A percentile compares a stretch with the other conserved stretches of the same genome.
These are phyloP conservation scores for Macrolepiota dolichaula DNA, from an alignment of 768 basidiomycete species.

Conservation along the genomic window DNA sequence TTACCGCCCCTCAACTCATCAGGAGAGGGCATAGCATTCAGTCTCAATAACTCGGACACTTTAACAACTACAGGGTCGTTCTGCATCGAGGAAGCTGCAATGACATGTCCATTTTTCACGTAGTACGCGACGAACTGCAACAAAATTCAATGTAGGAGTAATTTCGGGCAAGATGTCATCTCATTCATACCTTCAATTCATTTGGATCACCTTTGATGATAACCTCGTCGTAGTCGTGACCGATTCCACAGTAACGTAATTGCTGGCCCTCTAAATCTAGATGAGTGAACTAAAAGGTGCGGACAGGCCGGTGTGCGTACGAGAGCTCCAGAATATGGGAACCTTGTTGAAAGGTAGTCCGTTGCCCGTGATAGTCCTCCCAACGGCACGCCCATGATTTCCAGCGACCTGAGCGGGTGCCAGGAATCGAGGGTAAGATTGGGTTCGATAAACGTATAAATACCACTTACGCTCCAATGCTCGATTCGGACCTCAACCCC, in stretches of 20 bases:
- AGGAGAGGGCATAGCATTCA: conserved; percentile 78
- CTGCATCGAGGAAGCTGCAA: conserved; percentile 78
- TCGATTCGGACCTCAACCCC: conserved; percentile 66
- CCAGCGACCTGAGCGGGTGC: conserved; percentile 76
- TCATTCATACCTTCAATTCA: conserved; percentile 72
- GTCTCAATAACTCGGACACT: conserved; percentile 71
- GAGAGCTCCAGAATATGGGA: conserved; percentile 89
- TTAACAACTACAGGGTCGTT: conserved; percentile 78
- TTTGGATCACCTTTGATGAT: conserved; percentile 71
- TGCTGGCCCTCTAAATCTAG: conserved; percentile 69
- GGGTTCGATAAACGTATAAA: neutral
- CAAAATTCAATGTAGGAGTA: neutral
- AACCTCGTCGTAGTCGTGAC: conserved; percentile 69
- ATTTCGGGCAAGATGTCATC: neutral
- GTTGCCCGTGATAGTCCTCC: conserved; percentile 65
- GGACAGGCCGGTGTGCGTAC: conserved; percentile 36
- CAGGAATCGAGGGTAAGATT: neutral
- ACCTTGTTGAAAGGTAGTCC: conserved; percentile 72
- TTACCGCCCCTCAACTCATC: conserved; percentile 73
- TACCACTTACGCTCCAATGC: conserved; percentile 78
- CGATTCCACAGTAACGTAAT: conserved; percentile 79
- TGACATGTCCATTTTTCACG: conserved; percentile 55
- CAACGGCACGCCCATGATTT: conserved; percentile 85
- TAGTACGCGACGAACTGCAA: conserved; percentile 79
- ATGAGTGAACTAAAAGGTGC: neutral